Conservation (phyloP, 331 rosid species). For the Acacia concinna region DNA sequence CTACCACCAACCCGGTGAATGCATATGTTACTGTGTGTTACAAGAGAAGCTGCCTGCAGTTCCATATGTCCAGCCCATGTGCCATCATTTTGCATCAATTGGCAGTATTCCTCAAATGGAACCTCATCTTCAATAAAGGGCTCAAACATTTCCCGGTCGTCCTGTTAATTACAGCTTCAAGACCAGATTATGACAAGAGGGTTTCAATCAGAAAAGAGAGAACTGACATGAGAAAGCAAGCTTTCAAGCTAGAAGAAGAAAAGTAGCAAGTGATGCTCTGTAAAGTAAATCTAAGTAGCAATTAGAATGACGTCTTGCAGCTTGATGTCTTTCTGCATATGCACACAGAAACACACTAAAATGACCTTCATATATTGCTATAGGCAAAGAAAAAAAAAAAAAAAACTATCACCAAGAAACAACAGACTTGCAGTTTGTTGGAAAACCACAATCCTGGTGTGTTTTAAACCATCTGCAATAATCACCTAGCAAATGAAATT, state of each 20-base stretch:
- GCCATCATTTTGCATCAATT: slow-evolving; percentile 74
- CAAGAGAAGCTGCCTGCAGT: slow-evolving; percentile 93
- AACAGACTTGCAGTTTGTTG: background rate
- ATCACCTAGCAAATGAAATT: background rate
- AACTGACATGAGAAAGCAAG: slow-evolving; percentile 15
- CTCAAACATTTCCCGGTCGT: slow-evolving; percentile 70
- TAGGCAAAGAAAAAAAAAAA: background rate
- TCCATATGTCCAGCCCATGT: slow-evolving; percentile 95
- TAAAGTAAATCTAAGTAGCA: background rate
- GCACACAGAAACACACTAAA: background rate
- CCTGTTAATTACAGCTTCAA: slow-evolving; percentile 54
- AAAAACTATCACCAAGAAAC: slow-evolving; percentile 12
- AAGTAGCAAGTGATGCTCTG: background rate
- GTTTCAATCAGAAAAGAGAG: slow-evolving; percentile 15
- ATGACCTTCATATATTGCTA: background rate
- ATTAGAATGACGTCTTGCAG: slow-evolving; percentile 1
- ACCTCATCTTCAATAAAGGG: slow-evolving; percentile 89
- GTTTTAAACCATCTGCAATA: background rate
- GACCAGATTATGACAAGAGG: slow-evolving; percentile 32
- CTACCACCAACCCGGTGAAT: slow-evolving; percentile 64
- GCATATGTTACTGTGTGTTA: slow-evolving; percentile 68
- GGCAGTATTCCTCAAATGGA: slow-evolving; percentile 79
- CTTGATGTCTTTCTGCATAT: background rate
- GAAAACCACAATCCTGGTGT: background rate
- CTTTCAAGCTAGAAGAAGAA: slow-evolving; percentile 2